Base-by-base conservation (phyloP, 2,329 filamentous ascomycete genomes). In the Ascochyta rabiei region DNA sequence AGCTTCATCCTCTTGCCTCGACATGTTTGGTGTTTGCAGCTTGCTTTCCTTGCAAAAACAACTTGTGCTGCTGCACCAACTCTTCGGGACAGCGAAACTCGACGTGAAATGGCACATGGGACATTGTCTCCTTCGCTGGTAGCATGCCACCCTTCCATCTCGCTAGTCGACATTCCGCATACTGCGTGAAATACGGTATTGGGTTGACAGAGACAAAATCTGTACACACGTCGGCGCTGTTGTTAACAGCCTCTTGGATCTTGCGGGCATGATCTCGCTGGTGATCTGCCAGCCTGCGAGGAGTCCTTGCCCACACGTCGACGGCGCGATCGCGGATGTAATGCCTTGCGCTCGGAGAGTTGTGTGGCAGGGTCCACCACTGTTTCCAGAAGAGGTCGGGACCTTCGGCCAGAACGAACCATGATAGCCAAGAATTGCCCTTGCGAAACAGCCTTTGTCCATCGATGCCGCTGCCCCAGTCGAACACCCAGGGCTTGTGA, bases 351-450 rank as follows among this genome's bases (percentile, higher is more conserved):
- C 39, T 16, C 7, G 59, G 47, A 2, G 38, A 18, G 19, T 56
- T 53, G 15, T 48, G 43, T 33, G 57, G 46, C 4, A 70, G 41
- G 7, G 40, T 53, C 65, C 68, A 70, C 69, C 71, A 73, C 38
- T 73, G 68, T 13, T 67, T 50, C 67, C 68, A 71, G 48, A 72
- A 74, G 2, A 72, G 50, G 24, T 64, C 57, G 1, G 67, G 67
- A 1, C 70, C 70, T 58, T 72, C 63, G 13, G 64, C 50, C 30
- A 74, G 57, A 4, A 73, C 55, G 44, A 68, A 73, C 69, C 69
- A 74, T 3, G 69, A 64, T 45, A 73, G 46, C 70, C 70, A 73
- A 7, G 66, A 68, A 30, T 66, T 62, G 12, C 69, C 69, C 47
- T 60, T 59, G 19, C 69, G 61, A 21, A 71, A 43, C 16, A 62